Conservation (phyloP, 1,284 basidiomycete species). For the Quambalaria eucalypti region DNA sequence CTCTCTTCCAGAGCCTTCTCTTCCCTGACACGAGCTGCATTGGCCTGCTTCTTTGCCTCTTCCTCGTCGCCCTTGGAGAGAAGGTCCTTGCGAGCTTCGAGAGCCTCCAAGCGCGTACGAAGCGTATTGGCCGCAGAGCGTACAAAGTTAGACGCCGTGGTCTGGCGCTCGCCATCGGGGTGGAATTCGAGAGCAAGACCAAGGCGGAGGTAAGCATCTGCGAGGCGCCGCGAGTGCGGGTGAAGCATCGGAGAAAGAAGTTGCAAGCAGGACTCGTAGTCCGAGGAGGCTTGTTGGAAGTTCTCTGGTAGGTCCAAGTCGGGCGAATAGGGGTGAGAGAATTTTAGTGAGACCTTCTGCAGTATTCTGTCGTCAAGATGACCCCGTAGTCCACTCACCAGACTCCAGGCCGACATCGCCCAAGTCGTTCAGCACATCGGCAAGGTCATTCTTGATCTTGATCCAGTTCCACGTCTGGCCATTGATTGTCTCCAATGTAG, state of each 20-base stretch:
- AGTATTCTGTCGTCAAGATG: not conserved
- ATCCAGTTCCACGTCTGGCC: slow-evolving; percentile 20
- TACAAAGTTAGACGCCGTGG: slow-evolving; percentile 25
- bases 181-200: slow-evolving; percentile 44
- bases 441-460: slow-evolving; percentile 28
- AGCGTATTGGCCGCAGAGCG: slow-evolving; percentile 25
- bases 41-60: not conserved
- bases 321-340: not conserved
- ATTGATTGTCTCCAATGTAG: slow-evolving; percentile 22
- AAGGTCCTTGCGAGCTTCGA: slow-evolving; percentile 13
- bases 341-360: not conserved
- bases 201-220: slow-evolving; percentile 40
- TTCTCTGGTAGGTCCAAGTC: slow-evolving; percentile 17
- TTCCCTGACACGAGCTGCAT: slow-evolving; percentile 7
- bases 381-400: slow-evolving; percentile 10
- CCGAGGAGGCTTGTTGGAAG: slow-evolving; percentile 40
- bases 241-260: slow-evolving; percentile 28
- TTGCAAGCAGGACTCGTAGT: slow-evolving; percentile 30
- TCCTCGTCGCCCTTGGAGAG: not conserved
- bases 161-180: slow-evolving; percentile 22
- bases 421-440: slow-evolving; percentile 43
- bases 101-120: slow-evolving; percentile 17
- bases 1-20: slow-evolving; percentile 6
- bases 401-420: slow-evolving; percentile 42
- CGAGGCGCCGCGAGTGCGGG: slow-evolving; percentile 36